Conservation (phyloP, 371 early-diverging fungal genomes). For the Rhizopus stolonifer region DNA sequence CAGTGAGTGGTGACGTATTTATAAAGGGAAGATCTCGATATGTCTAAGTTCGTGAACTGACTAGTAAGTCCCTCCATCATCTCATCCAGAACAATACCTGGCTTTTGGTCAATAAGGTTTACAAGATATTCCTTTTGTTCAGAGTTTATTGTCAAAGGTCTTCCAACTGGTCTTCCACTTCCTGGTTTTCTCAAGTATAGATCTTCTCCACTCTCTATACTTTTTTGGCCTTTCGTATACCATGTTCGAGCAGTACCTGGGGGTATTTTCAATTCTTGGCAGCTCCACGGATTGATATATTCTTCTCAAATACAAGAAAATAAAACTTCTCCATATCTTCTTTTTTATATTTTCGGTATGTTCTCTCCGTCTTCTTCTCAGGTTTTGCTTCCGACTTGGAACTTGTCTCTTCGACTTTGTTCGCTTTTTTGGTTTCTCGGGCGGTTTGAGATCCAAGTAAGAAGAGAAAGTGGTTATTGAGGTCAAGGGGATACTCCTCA, state of each 20-base stretch:
- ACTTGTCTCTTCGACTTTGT: no score
- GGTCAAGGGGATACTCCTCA: constrained; percentile 14
- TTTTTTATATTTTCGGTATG: constrained; percentile 2
- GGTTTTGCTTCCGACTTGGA: no score
- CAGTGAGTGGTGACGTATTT: no score
- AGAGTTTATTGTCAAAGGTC: neutral
- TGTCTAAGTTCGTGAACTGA: no score
- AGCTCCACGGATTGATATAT: constrained; percentile 10
- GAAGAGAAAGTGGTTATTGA: constrained; percentile 9
- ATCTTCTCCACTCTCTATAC: constrained; percentile 6
- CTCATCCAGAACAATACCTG: no score
- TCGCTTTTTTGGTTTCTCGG: constrained; percentile 1
- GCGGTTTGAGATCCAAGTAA: constrained; percentile 13
- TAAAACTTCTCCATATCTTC: constrained; percentile 11
- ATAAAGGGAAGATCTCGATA: no score
- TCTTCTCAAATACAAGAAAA: constrained; percentile 14
- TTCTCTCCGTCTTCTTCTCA: no score
- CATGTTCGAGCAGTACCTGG: no score
- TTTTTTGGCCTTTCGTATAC: constrained; percentile 6
- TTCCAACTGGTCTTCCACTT: constrained; percentile 16
- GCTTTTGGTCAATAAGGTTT: no score
- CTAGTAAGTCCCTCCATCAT: no score
- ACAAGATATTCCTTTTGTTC: constrained; percentile 7
- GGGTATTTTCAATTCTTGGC: neutral
- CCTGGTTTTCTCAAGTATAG: constrained; percentile 9